Percentiles rank a stretch among this genome's conserved stretches.
phyloP scores from a whole-genome alignment of 2,329 filamentous ascomycete species.

The Venturia pyrina region DNA sequence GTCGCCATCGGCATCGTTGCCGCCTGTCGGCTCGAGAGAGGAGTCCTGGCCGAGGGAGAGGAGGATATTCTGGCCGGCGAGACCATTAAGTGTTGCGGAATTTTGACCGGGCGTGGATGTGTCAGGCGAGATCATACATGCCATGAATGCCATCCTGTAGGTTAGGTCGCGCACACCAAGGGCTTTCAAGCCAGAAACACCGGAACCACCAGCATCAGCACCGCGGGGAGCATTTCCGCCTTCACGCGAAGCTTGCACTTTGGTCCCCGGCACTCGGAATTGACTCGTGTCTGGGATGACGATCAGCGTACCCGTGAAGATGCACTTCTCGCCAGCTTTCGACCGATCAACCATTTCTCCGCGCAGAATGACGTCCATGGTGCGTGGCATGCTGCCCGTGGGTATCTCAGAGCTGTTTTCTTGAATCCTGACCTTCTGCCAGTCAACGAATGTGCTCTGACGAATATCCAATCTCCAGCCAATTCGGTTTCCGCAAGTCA shows the following conservation, averaged over 20 bases:
- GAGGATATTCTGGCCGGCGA: conserved; percentile 68
- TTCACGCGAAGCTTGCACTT: conserved; percentile 75
- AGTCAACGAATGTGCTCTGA: conserved; percentile 96
- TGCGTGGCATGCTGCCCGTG: conserved; percentile 95
- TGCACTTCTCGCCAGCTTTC: conserved; percentile 95
- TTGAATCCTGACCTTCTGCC: conserved; percentile 97
- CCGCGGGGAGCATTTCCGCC: conserved; percentile 62
- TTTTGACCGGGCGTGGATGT: conserved; percentile 69
- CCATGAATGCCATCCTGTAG: conserved; percentile 90
- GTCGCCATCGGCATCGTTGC: conserved; percentile 56
- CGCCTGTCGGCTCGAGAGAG: conserved; percentile 45
- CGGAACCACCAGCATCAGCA: conserved; percentile 71
- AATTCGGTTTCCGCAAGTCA: conserved; percentile 73
- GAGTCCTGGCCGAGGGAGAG: conserved; percentile 69
- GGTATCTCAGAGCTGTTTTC: conserved; percentile 98
- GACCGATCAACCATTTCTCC: conserved; percentile 96
- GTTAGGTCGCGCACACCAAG: conserved; percentile 92
- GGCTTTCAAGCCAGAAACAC: conserved; percentile 80
- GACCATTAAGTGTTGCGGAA: conserved; percentile 56
- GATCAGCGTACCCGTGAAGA: conserved; percentile 92
- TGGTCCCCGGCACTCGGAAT: conserved; percentile 75
- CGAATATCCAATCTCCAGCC: conserved; percentile 97
- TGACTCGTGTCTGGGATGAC: conserved; percentile 97
- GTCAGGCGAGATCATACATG: conserved; percentile 92
- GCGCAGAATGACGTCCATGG: conserved; percentile 91